These are phyloP conservation scores for Crucihimalaya himalaica DNA, from an alignment of 345 rosid genomes.

Conservation along the genomic window DNA sequence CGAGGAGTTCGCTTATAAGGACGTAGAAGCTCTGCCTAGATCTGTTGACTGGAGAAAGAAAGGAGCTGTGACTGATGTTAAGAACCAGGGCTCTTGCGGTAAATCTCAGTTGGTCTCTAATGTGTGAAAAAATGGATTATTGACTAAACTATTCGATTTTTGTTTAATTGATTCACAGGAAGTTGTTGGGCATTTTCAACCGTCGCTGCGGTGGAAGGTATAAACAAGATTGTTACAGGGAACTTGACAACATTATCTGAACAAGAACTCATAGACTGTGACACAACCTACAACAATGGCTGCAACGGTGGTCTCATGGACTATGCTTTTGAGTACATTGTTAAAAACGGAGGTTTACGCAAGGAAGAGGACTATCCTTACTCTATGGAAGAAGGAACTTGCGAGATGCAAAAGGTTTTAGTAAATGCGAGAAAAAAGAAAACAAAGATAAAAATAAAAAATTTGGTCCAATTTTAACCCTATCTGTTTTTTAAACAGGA, in stretches of 20 bases:
- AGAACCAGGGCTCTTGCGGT: constrained; percentile 93
- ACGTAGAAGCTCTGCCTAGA: constrained; percentile 51
- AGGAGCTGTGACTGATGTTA: constrained; percentile 72
- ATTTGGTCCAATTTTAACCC: not conserved
- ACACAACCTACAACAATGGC: constrained; percentile 64
- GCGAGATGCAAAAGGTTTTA: constrained; percentile 60
- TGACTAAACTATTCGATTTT: not conserved
- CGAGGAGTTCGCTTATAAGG: constrained; percentile 45
- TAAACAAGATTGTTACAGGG: constrained; percentile 76
- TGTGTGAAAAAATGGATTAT: too few relatives aligned
- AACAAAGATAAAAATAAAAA: not conserved
- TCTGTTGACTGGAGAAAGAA: constrained; percentile 88
- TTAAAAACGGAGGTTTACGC: constrained; percentile 70
- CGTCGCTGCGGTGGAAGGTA: constrained; percentile 83
- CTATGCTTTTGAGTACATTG: constrained; percentile 73
- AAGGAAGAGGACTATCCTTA: constrained; percentile 81
- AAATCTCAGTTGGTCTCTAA: constrained; percentile 14
- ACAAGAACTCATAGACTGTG: constrained; percentile 92
- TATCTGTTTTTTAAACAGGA: constrained; percentile 42
- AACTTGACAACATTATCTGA: constrained; percentile 71
- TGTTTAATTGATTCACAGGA: constrained; percentile 45
- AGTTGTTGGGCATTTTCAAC: constrained; percentile 98
- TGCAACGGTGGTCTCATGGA: constrained; percentile 96
- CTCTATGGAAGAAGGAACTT: constrained; percentile 56
- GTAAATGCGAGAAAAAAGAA: not conserved